A percentile compares a stretch with the other conserved stretches of the same genome.
These are phyloP conservation scores for Paecilomyces variotii DNA, from an alignment of 2,329 filamentous ascomycete genomes.

Conservation along the genomic window DNA sequence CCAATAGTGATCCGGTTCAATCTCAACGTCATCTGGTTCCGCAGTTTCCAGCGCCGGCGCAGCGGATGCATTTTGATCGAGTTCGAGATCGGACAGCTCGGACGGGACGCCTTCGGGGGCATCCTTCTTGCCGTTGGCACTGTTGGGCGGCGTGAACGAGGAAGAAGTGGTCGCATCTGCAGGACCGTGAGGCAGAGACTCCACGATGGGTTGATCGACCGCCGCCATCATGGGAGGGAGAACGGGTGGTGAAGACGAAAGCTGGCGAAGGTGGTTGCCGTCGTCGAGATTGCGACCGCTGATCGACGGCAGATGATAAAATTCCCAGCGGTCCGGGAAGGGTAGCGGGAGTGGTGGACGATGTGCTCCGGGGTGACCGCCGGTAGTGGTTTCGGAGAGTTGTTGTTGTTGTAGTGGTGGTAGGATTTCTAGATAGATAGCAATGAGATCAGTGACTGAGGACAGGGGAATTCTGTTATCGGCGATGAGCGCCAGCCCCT, in stretches of 20 bases:
- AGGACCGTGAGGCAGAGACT: conserved; percentile 15
- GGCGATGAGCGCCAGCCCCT: not conserved
- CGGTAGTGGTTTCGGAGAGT: not conserved
- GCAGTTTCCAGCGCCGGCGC: conserved; percentile 24
- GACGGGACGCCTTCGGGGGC: conserved; percentile 32
- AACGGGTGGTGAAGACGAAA: conserved; percentile 6
- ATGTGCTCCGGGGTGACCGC: conserved; percentile 4
- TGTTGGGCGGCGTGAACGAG: conserved; percentile 35
- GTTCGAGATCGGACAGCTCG: conserved; percentile 35
- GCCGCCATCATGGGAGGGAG: conserved; percentile 24
- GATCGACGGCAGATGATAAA: conserved; percentile 29
- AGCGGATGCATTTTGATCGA: conserved; percentile 22
- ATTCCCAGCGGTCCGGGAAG: conserved; percentile 37
- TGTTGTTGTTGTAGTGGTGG: not conserved
- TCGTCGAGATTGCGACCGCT: conserved; percentile 35
- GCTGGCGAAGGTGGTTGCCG: conserved; percentile 17
- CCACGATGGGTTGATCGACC: conserved; percentile 23
- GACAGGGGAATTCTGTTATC: not conserved
- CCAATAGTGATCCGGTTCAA: conserved; percentile 81
- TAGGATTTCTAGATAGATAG: not conserved
- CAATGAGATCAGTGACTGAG: not conserved
- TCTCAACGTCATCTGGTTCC: conserved; percentile 63
- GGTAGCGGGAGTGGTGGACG: conserved; percentile 4
- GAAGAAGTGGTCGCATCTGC: conserved; percentile 20
- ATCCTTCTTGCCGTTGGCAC: conserved; percentile 38